Base-by-base conservation (phyloP, 176 grass and related monocot species). In the Oryza coarctata region DNA sequence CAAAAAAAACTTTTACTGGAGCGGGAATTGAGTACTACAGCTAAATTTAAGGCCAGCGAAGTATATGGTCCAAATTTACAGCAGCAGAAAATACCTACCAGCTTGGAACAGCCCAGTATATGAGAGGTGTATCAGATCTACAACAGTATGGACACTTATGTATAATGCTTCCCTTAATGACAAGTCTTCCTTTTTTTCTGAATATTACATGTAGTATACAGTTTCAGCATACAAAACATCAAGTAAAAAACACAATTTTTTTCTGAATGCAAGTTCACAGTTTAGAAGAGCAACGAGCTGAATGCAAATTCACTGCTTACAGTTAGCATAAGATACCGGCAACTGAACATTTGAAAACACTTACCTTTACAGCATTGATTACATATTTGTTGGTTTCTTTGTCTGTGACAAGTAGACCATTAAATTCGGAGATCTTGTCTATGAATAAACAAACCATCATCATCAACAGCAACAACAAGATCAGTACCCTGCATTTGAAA, bases 131-230 rank as follows among this genome's bases (percentile, higher is more conserved):
- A 1, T 92, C 93, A 8, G 96, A 95, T 78, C 93, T 87, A 91
- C 96, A 99, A 80, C 96, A 99, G 87, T 92, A 95, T 26, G 96
- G 96, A 84, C 95, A 99, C 64, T 93, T 89, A 80, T 99, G 96
- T 50, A 86, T 90, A 15, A 99, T 90, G 71, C 84, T 93, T 75
- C 90, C 89, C 66, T 63, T 88, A 82, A 78, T 99, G 22, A 95
- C 80, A 75, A 99, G 96, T 80, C 96, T 99, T 87, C 93, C 91
- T 94, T 99, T 99, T 99, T 73, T 73, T 90, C 96, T 99, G 92
- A 84, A 85, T 47, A 91, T 43, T 28, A 36, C 6, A 36, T 36
- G 66, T 64, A 64, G 52, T 11, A 65, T 29, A 31, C 23, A 70
- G n/a, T 63, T 76, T 77, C 66, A 85, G 57, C 66, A 73, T 81